Percentiles rank a stretch among this genome's conserved stretches.
Evolutionary conservation across 2,329 filamentous ascomycete genomes (phyloP).

Genomic region (Xylariales sp.): DNA sequence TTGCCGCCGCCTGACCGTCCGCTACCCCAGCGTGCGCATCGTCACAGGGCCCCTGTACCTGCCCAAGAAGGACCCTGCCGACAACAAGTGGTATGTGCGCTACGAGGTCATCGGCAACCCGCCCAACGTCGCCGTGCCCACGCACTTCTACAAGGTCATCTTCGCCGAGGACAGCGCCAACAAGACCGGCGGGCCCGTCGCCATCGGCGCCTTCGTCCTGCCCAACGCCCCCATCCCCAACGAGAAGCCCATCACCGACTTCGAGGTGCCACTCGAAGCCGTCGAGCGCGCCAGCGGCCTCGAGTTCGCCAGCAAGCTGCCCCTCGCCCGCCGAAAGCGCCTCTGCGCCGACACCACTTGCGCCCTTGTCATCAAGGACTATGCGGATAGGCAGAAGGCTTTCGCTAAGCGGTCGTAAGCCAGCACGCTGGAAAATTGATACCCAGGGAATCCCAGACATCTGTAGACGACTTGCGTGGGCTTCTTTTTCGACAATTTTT

Average conservation of each 20-base stretch:
- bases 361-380: constrained; percentile 79
- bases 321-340: constrained; percentile 66
- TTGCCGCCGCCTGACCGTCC: constrained; percentile 74
- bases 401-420: constrained; percentile 49
- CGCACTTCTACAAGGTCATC: constrained; percentile 99
- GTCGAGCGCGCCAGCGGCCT: constrained; percentile 89
- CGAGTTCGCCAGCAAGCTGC: constrained; percentile 82
- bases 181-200: constrained; percentile 59
- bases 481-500: no score
- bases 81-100: constrained; percentile 91
- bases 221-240: constrained; percentile 89
- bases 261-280: constrained; percentile 90
- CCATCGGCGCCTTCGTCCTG: constrained; percentile 89
- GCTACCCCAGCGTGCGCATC: constrained; percentile 83
- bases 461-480: no score
- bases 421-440: no score
- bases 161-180: constrained; percentile 84
- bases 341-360: constrained; percentile 87
- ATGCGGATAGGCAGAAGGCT: constrained; percentile 55
- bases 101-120: constrained; percentile 96
- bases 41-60: constrained; percentile 94
- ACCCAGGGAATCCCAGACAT: no score
- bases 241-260: constrained; percentile 80
- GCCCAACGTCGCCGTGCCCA: constrained; percentile 91
- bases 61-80: constrained; percentile 71